Conservation (phyloP, 306 rosid species). For the Malus domestica region DNA sequence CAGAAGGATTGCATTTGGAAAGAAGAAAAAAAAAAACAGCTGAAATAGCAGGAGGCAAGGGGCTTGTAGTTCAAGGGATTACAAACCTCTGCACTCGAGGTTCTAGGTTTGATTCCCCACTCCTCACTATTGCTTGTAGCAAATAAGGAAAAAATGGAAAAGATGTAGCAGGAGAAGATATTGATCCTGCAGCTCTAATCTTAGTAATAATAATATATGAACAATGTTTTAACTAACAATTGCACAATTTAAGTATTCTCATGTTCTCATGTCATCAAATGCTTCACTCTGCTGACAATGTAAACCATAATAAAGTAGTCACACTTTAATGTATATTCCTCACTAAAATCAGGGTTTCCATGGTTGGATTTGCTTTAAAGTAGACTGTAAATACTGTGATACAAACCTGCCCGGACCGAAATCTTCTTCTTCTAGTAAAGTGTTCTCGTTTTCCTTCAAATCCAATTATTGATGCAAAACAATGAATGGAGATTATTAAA, state of each 20-base stretch:
- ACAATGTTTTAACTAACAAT: not conserved
- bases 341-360: not conserved
- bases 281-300: not conserved
- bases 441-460: not conserved
- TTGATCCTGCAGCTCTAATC: not conserved
- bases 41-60: no score
- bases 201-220: no score
- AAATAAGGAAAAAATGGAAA: no score
- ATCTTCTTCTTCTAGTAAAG: not conserved
- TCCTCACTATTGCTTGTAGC: not conserved
- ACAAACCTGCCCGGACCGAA: not conserved
- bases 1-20: slow-evolving; percentile 9
- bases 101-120: not conserved
- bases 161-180: not conserved
- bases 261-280: not conserved
- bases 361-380: not conserved
- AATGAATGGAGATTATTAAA: not conserved
- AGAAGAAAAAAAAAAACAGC: not conserved
- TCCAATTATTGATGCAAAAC: not conserved
- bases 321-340: not conserved
- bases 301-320: not conserved
- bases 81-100: not conserved
- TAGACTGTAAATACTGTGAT: not conserved
- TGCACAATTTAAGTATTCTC: not conserved
- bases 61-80: no score